These are phyloP conservation scores for Kokia cookei DNA, from an alignment of 441 rosid genomes.

Conservation along the genomic window DNA sequence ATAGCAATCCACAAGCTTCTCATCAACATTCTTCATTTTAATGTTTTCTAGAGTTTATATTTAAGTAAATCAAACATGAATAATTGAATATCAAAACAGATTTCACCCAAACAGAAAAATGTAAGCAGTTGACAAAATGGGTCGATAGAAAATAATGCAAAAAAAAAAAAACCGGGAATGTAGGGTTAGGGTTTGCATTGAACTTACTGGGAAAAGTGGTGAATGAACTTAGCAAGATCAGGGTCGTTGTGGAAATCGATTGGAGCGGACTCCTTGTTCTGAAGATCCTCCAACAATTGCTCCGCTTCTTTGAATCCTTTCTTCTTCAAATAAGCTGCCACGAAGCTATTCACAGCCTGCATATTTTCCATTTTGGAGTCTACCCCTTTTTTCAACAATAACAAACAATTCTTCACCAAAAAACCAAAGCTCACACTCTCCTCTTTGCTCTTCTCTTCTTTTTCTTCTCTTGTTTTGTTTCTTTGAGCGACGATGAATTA, in stretches of 20 bases:
- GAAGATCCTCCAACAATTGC: constrained; percentile 43
- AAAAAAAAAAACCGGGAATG: neutral
- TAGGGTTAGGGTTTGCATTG: neutral
- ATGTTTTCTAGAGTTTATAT: neutral
- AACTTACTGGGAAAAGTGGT: constrained; percentile 53
- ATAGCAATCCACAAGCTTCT: neutral
- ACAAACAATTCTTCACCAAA: neutral
- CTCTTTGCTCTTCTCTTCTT: neutral
- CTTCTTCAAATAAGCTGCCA: constrained; percentile 66
- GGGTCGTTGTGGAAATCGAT: constrained; percentile 57
- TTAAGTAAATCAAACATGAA: neutral
- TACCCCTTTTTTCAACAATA: neutral
- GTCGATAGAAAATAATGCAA: neutral
- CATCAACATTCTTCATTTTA: neutral
- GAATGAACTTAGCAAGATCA: constrained; percentile 63
- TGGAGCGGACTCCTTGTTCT: constrained; percentile 29
- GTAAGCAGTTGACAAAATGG: neutral
- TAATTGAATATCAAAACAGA: neutral
- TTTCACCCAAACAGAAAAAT: neutral
- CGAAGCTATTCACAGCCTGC: constrained; percentile 43
- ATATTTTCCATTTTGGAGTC: constrained; percentile 28
- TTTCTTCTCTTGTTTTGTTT: neutral
- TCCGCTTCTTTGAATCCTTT: constrained; percentile 59
- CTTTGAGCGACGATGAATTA: neutral
- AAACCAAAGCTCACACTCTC: neutral